Percentiles rank a stretch among this genome's conserved stretches.
These are phyloP conservation scores for Magnusiomyces ingens DNA, from an alignment of 1,139 yeast species.

Conservation along the genomic window DNA sequence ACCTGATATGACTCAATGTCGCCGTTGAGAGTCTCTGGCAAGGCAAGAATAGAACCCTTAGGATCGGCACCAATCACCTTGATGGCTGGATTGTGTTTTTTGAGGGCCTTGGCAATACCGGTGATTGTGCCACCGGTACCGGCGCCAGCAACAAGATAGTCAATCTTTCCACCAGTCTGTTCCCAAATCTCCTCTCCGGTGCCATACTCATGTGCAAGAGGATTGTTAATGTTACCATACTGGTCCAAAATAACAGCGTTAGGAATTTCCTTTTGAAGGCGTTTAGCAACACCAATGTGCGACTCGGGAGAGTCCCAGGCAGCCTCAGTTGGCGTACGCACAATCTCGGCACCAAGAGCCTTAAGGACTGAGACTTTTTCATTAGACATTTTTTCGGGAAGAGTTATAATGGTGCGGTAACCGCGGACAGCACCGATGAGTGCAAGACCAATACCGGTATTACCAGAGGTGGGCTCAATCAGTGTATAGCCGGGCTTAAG, in stretches of 20 bases:
- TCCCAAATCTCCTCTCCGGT: conserved; percentile 86
- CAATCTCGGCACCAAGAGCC: conserved; percentile 86
- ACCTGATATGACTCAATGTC: conserved; percentile 62
- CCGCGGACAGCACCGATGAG: conserved; percentile 83
- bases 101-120: conserved; percentile 72
- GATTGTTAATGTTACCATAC: conserved; percentile 72
- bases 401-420: conserved; percentile 78
- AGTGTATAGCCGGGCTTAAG: conserved; percentile 82
- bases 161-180: conserved; percentile 66
- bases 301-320: conserved; percentile 93
- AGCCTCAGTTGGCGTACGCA: conserved; percentile 88
- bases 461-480: conserved; percentile 85
- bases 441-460: conserved; percentile 76
- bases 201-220: conserved; percentile 76
- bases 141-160: conserved; percentile 81
- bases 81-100: conserved; percentile 60
- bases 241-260: conserved; percentile 83
- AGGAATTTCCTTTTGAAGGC: conserved; percentile 76
- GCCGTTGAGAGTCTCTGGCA: conserved; percentile 64
- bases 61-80: conserved; percentile 80
- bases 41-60: conserved; percentile 76
- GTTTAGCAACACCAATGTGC: conserved; percentile 82
- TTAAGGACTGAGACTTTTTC: conserved; percentile 84
- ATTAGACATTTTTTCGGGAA: conserved; percentile 90
- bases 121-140: conserved; percentile 63